Conservation (phyloP, 2,329 filamentous ascomycete species). For the Ophiostoma populinum region DNA sequence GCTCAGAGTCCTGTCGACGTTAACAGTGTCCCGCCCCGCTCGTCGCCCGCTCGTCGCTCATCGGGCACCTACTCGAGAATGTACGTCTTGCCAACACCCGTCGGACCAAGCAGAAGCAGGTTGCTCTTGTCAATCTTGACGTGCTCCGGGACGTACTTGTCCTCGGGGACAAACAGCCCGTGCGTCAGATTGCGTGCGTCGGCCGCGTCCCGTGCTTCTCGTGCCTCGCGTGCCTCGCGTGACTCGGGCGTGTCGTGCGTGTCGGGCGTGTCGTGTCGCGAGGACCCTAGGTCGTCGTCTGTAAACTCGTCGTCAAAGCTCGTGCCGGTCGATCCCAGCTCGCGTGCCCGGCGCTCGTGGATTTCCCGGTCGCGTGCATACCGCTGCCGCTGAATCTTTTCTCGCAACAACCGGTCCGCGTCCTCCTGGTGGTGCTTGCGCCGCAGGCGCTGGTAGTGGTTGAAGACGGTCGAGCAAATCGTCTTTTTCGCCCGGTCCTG, state of each 20-base stretch:
- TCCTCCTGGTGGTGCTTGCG: slow-evolving; percentile 65
- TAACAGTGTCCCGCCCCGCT: too few species aligned
- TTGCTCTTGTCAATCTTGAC: slow-evolving; percentile 93
- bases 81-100: slow-evolving; percentile 89
- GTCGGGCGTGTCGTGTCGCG: neutral
- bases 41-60: too few species aligned
- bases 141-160: slow-evolving; percentile 23
- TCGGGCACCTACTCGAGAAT: slow-evolving; percentile 47
- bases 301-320: slow-evolving; percentile 34
- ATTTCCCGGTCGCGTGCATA: slow-evolving; percentile 49
- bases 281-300: neutral
- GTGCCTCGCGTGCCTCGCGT: too few species aligned
- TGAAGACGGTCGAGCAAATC: slow-evolving; percentile 83
- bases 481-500: slow-evolving; percentile 92
- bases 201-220: too few species aligned
- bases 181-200: slow-evolving; percentile 19
- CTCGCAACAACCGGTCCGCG: slow-evolving; percentile 34
- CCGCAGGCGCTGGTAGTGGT: slow-evolving; percentile 83
- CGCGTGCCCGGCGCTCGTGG: slow-evolving; percentile 20
- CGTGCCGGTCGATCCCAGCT: slow-evolving; percentile 41
- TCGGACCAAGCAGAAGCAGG: slow-evolving; percentile 75
- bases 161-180: slow-evolving; percentile 32
- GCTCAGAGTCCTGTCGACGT: slow-evolving; percentile 56
- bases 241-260: too few species aligned
- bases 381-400: slow-evolving; percentile 54